Evolutionary conservation across 257 asterid genomes (phyloP), one percentile per base, ranked within the genome.

Genomic region (Primulina tabacum): DNA sequence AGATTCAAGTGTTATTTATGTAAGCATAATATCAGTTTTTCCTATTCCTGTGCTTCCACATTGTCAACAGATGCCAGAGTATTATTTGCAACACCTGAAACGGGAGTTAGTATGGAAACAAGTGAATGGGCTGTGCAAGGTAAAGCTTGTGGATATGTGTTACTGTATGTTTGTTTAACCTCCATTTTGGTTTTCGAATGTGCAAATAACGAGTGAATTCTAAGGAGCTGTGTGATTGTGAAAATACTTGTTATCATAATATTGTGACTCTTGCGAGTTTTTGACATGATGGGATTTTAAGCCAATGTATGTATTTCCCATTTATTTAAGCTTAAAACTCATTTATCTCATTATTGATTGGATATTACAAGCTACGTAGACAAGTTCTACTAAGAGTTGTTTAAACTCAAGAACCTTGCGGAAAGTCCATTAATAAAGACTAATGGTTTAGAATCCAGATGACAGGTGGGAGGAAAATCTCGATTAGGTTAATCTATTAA

Each of bases 51-150:
- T 78, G 61, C 60, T 33, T 70, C 30, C 32, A 32, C 52, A 71
- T 73, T 78, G 68, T 64, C 73, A 21, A 73, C 71, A 71, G 79
- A 79, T 89, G 97, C 83, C 70, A 83, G 78, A 74, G 79, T 69
- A 62, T 66, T 75, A 77, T 78, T 78, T 61, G 93, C 98, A 37
- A 80, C 95, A 20, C 85, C 95, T 61, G 96, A 90, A 74, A 86
- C 62, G 11, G 92, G 84, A 76, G 80, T 83, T 21, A 84, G 84
- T 76, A 38, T 87, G 29, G 93, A 86, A 77, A 79, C 88, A 60
- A 84, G 82, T 70, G 96, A 92, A 83, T 92, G 97, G 98, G 95
- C 87, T 55, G 78, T 90, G 86, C 98, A 90, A 88, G 98, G 98
- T 88, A 76, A 32, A 32, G 66, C 57, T 30, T 43, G 30, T 55